Evolutionary conservation across 306 rosid genomes (phyloP).

Genomic region (Lathyrus tuberosus): DNA sequence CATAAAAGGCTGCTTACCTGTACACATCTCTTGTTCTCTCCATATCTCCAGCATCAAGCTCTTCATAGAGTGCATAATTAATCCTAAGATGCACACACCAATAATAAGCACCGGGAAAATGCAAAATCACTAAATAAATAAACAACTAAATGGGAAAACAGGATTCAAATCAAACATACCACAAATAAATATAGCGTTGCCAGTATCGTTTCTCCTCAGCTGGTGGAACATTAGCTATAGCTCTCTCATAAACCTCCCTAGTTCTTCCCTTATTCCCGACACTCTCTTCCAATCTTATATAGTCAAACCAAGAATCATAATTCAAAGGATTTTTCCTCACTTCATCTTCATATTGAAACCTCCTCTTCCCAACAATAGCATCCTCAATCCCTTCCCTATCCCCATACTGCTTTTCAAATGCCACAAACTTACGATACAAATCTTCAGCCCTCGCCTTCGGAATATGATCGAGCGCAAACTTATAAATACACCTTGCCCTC

Average conservation of each 20-base stretch:
- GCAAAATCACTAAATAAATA: slow-evolving; percentile 8
- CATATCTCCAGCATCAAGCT: slow-evolving; percentile 76
- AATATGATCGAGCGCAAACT: no score
- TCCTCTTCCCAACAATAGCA: slow-evolving; percentile 17
- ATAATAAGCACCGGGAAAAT: slow-evolving; percentile 16
- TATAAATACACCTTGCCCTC: no score
- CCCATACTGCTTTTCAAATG: neutral
- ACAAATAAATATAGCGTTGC: slow-evolving; percentile 90
- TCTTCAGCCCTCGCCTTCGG: no score
- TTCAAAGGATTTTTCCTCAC: slow-evolving; percentile 7
- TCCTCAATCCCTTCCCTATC: slow-evolving; percentile 18
- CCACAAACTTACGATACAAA: no score
- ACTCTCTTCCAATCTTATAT: slow-evolving; percentile 3
- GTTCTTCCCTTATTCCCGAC: slow-evolving; percentile 16
- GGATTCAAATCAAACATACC: slow-evolving; percentile 54
- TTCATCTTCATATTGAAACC: slow-evolving; percentile 16
- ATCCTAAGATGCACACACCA: slow-evolving; percentile 62
- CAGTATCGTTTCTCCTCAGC: slow-evolving; percentile 91
- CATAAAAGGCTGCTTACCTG: slow-evolving; percentile 47
- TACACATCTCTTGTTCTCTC: slow-evolving; percentile 88
- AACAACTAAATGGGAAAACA: neutral
- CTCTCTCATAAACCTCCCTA: slow-evolving; percentile 20
- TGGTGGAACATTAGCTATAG: slow-evolving; percentile 8
- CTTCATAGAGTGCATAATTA: slow-evolving; percentile 88
- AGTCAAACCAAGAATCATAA: slow-evolving; percentile 12